phyloP scores from a whole-genome alignment of 2,329 filamentous ascomycete genomes.

The Beauveria caledonica region DNA sequence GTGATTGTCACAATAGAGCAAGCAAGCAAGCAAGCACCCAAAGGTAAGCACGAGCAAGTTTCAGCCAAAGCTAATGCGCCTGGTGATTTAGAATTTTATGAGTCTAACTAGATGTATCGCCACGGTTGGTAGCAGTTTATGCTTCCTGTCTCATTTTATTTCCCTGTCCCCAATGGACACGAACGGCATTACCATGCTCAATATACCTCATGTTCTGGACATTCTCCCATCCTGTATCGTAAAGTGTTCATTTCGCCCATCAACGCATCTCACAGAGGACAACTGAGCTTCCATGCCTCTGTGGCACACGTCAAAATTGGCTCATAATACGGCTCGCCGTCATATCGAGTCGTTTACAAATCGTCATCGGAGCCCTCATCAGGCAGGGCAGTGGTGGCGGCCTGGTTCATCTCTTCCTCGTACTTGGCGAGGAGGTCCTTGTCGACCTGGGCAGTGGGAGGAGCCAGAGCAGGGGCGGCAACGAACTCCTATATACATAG shows the following conservation, averaged over 20 bases:
- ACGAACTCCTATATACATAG: constrained; percentile 70
- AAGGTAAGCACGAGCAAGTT: neutral
- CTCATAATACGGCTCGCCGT: constrained; percentile 12
- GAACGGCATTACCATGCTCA: constrained; percentile 8
- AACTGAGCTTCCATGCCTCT: neutral
- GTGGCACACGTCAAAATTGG: neutral
- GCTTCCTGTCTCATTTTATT: constrained; percentile 10
- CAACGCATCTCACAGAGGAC: neutral
- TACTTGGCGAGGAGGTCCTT: constrained; percentile 72
- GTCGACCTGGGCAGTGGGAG: constrained; percentile 86
- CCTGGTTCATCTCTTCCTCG: constrained; percentile 79
- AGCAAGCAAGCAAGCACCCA: neutral
- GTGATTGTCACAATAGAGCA: no score
- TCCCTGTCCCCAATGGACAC: constrained; percentile 1
- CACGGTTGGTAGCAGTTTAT: constrained; percentile 5
- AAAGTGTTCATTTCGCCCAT: constrained; percentile 10
- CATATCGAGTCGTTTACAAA: constrained; percentile 37
- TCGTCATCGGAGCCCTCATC: constrained; percentile 82
- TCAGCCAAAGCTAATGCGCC: constrained; percentile 1
- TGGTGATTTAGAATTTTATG: constrained; percentile 5
- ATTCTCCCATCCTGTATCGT: constrained; percentile 13
- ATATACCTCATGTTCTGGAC: constrained; percentile 1
- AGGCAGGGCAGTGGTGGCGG: constrained; percentile 76
- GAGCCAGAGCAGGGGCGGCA: constrained; percentile 86
- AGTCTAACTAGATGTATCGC: constrained; percentile 11